Evolutionary conservation across 1,284 basidiomycete species (phyloP), one percentile per base, ranked within the genome.

Genomic region (Chiua sp.): DNA sequence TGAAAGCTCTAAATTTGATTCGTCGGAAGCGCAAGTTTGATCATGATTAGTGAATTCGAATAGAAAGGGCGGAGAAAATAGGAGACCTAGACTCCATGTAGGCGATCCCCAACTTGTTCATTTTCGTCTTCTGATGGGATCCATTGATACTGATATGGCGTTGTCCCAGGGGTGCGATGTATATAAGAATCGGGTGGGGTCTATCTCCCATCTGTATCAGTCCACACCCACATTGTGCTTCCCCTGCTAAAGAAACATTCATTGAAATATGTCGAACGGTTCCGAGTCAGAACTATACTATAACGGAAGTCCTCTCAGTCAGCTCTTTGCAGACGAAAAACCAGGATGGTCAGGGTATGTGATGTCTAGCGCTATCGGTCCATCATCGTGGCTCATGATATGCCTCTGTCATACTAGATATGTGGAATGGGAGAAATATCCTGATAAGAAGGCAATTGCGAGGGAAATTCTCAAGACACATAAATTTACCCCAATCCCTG

Each of bases 341-440:
- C 30, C 32, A 32, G 65, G 65, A 1, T 65, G 65, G 63, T 42
- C 51, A n/a, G 65, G 63, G 63, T 64, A 47, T 4, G 64, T 56
- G n/a, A 10, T 6, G 11, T 22, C 33, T 16, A 12, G 8, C 35
- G 12, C n/a, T 11, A 5, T 23, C 0, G 20, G 15, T 15, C 20
- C 22, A n/a, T 18, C n/a, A 11, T 23, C 2, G 3, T 47, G 47
- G 48, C 46, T 26, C 3, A 7, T 50, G 50, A 53, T 37, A 26
- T 13, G 7, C 44, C 28, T 32, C 7, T 22, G 20, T 30, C 20
- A 12, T 33, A 7, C 18, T 33, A 64, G 63, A 37, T 65, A 65
- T n/a, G 58, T 65, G 15, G 63, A 67, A 56, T 67, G 63, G 63
- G 65, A 65, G 28, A 65, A 57, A 7, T 56, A 49, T 55, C 58